These are phyloP conservation scores for Cryptococcus amylolentus DNA, from an alignment of 1,284 basidiomycete genomes.

Conservation along the genomic window DNA sequence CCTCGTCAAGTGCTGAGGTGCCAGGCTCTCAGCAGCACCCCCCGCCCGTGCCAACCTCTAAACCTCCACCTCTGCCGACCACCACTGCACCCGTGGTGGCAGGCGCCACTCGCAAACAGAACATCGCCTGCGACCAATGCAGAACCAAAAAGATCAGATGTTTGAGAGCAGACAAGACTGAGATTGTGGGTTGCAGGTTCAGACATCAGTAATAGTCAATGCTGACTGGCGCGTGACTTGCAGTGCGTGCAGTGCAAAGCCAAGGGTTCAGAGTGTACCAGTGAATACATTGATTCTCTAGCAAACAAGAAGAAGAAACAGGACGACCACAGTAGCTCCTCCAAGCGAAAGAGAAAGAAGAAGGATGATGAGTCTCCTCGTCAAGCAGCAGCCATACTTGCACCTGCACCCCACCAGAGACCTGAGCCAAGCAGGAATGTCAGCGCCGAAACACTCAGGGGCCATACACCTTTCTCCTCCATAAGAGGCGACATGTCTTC, in stretches of 20 bases:
- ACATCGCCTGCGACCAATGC: slow-evolving; percentile 86
- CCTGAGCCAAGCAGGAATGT: neutral
- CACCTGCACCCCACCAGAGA: neutral
- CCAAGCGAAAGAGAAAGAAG: slow-evolving; percentile 3
- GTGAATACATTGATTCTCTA: slow-evolving; percentile 39
- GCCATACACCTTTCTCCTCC: too few species aligned
- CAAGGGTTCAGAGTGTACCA: slow-evolving; percentile 36
- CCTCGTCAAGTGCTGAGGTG: too few species aligned
- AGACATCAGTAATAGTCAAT: neutral
- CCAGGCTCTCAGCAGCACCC: neutral
- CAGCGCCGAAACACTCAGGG: neutral
- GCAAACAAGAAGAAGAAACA: slow-evolving; percentile 24
- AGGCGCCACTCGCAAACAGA: slow-evolving; percentile 59
- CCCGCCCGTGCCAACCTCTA: neutral
- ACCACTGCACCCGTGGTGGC: neutral
- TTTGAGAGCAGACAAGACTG: slow-evolving; percentile 11
- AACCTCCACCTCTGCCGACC: neutral
- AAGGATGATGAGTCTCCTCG: neutral
- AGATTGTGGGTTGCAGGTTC: slow-evolving; percentile 17
- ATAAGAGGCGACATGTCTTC: too few species aligned
- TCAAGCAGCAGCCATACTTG: too few species aligned
- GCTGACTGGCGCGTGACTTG: neutral
- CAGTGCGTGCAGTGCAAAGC: slow-evolving; percentile 41
- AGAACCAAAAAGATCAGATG: slow-evolving; percentile 42
- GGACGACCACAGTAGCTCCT: neutral